Evolutionary conservation across 1,139 yeast genomes (phyloP), one percentile per base, ranked within the genome.

Genomic region (Yamadazyma sp.): DNA sequence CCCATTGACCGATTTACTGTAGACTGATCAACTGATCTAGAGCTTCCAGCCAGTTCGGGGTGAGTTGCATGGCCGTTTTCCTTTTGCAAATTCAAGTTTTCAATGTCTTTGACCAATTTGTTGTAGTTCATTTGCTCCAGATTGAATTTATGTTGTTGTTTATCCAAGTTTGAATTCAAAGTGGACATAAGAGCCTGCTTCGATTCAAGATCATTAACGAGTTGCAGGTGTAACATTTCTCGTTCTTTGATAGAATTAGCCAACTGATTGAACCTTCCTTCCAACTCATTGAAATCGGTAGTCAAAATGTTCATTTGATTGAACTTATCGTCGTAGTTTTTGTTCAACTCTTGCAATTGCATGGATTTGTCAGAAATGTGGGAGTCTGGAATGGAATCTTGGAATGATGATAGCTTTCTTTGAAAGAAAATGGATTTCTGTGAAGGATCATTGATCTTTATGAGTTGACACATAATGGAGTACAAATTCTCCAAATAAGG

Each of bases 401-500:
- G n/a, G 15, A 33, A 27, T 11, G 33, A 31, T 31, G 48, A 59
- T 6, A 8, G 8, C 22, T 20, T 20, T 44, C 75, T 58, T 26
- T 52, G 49, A 49, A 71, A 71, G 41, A 71, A 69, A 2, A 67
- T 44, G 11, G 72, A 62, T n/a, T 55, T 45, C 5, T 50, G 53
- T 8, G 41, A 33, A 11, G 42, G 45, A 23, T 47, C 50, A 53
- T 81, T 83, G 36, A 81, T 59, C 47, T 73, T 77, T 41, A 72
- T 73, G 42, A 73, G 74, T 56, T 86, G 95, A 49, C 87, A 81
- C 71, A 87, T 69, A 43, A 83, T 77, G 2, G 96, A 88, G 58
- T 87, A 89, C 43, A 87, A 66, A 53, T 87, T 87, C 62, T 89
- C 97, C 60, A 89, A 72, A 58, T 89, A 89, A 3, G 97, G 96